These are phyloP conservation scores for Pascua guehoae DNA, from an alignment of 1,284 basidiomycete genomes.

Conservation along the genomic window DNA sequence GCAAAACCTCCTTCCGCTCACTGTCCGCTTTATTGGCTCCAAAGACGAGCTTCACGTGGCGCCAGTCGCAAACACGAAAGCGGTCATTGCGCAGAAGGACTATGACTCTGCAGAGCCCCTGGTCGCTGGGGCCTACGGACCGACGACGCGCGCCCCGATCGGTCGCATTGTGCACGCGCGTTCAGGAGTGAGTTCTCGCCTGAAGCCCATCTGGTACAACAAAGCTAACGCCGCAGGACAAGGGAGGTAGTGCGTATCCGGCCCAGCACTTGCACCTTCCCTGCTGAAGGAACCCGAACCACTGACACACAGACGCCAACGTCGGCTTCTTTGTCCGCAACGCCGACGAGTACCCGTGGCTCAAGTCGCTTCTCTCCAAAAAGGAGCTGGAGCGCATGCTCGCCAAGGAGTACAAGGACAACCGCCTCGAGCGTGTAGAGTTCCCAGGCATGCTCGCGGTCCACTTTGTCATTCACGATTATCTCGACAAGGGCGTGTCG, in stretches of 20 bases:
- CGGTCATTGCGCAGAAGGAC: slow-evolving; percentile 5
- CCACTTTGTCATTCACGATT: slow-evolving; percentile 39
- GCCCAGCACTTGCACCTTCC: no score
- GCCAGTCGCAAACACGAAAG: not conserved
- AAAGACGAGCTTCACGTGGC: slow-evolving; percentile 1
- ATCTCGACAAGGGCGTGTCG: slow-evolving; percentile 27
- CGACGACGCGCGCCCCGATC: slow-evolving; percentile 19
- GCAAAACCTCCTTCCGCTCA: slow-evolving; percentile 9
- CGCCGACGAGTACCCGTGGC: slow-evolving; percentile 25
- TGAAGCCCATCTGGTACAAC: not conserved
- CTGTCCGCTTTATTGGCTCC: slow-evolving; percentile 11
- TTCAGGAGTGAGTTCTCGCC: slow-evolving; percentile 14
- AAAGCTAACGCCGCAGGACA: slow-evolving; percentile 14
- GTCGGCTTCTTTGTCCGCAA: slow-evolving; percentile 29
- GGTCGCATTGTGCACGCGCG: slow-evolving; percentile 29
- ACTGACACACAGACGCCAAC: slow-evolving; percentile 17
- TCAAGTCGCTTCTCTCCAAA: slow-evolving; percentile 19
- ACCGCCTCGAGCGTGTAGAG: slow-evolving; percentile 29
- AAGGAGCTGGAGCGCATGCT: slow-evolving; percentile 17
- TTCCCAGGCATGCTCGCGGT: slow-evolving; percentile 29
- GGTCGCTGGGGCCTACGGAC: slow-evolving; percentile 7
- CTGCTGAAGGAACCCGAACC: no score
- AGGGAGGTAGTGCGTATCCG: slow-evolving; percentile 18
- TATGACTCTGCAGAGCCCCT: slow-evolving; percentile 9
- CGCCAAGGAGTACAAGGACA: slow-evolving; percentile 20